These are phyloP conservation scores for Afroboletus lepidellus DNA, from an alignment of 1,284 basidiomycete genomes.

Conservation along the genomic window DNA sequence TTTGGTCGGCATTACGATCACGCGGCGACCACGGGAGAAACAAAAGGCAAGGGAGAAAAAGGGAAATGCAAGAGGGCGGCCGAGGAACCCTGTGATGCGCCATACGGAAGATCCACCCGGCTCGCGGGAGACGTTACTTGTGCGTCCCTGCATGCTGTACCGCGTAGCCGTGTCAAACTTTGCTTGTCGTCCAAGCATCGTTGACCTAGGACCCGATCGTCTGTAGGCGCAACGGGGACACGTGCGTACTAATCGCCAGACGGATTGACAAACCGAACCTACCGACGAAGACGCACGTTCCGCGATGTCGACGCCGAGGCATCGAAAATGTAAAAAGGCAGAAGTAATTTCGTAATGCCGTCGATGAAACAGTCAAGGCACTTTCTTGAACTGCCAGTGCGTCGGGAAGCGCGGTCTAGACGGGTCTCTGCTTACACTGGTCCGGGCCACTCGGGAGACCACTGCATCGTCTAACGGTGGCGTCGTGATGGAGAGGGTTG, in stretches of 20 bases:
- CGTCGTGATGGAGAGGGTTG: not conserved
- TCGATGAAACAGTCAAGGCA: not conserved
- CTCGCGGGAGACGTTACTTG: not conserved
- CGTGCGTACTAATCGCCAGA: too few species aligned
- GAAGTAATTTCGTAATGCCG: not conserved
- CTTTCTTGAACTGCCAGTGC: not conserved
- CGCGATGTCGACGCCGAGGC: not conserved
- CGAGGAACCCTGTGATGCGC: not conserved
- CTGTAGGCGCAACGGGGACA: not conserved
- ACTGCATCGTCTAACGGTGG: not conserved
- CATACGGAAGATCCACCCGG: not conserved
- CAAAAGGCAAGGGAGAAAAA: not conserved
- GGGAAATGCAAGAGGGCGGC: not conserved
- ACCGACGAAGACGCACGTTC: not conserved
- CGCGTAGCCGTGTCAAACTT: not conserved
- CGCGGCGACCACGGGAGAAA: slow-evolving; percentile 6
- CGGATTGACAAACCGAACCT: not conserved
- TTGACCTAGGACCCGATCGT: not conserved
- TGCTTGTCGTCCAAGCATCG: not conserved
- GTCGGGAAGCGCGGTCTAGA: not conserved
- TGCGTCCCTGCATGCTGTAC: not conserved
- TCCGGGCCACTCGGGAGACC: not conserved
- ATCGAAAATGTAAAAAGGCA: not conserved
- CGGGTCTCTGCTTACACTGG: not conserved
- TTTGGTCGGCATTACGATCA: not conserved